A percentile compares a stretch with the other conserved stretches of the same genome.
phyloP scores from a whole-genome alignment of 2,329 filamentous ascomycete species.

The Hypoxylon sp. region DNA sequence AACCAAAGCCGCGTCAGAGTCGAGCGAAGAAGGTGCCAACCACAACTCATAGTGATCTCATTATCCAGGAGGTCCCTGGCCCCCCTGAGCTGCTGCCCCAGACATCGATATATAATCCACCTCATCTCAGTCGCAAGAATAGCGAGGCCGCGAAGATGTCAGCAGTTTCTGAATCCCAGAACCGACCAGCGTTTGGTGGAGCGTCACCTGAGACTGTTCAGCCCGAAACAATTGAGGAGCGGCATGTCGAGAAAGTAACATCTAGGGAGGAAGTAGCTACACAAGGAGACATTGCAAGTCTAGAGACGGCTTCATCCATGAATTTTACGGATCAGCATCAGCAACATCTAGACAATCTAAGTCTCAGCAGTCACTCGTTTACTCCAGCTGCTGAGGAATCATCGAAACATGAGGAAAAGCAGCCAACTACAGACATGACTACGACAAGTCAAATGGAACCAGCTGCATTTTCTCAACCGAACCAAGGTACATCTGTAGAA shows the following conservation, averaged over 20 bases:
- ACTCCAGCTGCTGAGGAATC: slow-evolving; percentile 35
- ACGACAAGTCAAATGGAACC: slow-evolving; percentile 40
- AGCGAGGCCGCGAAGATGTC: slow-evolving; percentile 40
- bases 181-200: slow-evolving; percentile 2
- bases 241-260: slow-evolving; percentile 27
- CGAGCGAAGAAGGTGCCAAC: slow-evolving; percentile 52
- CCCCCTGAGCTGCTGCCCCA: slow-evolving; percentile 61
- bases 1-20: slow-evolving; percentile 55
- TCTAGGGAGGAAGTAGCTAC: slow-evolving; percentile 32
- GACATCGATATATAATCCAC: slow-evolving; percentile 61
- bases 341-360: slow-evolving; percentile 41
- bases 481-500: slow-evolving; percentile 47
- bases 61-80: slow-evolving; percentile 61
- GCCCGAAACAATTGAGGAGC: slow-evolving; percentile 27
- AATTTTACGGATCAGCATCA: slow-evolving; percentile 43
- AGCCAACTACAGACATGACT: slow-evolving; percentile 19
- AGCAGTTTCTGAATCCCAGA: slow-evolving; percentile 29
- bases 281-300: slow-evolving; percentile 40
- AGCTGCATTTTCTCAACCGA: slow-evolving; percentile 42
- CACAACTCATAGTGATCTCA: slow-evolving; percentile 51
- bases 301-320: slow-evolving; percentile 44
- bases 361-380: slow-evolving; percentile 40
- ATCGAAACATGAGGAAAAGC: slow-evolving; percentile 28
- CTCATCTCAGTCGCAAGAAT: slow-evolving; percentile 39
- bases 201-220: slow-evolving; percentile 18